phyloP scores from a whole-genome alignment of 2,329 filamentous ascomycete species.

The Sphaerulina vaccinii region DNA sequence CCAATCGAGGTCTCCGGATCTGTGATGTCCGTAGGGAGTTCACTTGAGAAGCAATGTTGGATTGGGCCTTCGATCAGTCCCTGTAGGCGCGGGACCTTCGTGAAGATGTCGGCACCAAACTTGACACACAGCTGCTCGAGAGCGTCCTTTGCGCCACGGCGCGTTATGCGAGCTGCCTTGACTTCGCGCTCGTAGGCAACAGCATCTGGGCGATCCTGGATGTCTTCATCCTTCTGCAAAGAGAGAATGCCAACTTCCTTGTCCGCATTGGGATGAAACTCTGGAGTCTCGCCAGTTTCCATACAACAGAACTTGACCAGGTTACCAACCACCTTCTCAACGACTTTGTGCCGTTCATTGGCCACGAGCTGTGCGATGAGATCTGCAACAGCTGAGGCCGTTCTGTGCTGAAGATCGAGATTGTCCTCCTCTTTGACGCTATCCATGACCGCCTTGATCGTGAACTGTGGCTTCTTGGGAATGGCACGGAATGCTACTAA shows the following conservation, averaged over 20 bases:
- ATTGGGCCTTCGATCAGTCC: conserved; percentile 80
- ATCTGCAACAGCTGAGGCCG: conserved; percentile 77
- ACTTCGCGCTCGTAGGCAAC: conserved; percentile 87
- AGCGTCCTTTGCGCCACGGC: conserved; percentile 90
- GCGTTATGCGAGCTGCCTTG: conserved; percentile 82
- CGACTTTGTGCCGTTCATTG: conserved; percentile 75
- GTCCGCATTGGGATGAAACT: conserved; percentile 79
- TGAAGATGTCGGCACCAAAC: conserved; percentile 75
- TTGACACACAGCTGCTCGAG: conserved; percentile 79
- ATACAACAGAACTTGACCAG: conserved; percentile 97
- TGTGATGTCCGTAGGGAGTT: conserved; percentile 68
- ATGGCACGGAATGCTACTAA: conserved; percentile 82
- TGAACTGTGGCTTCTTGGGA: conserved; percentile 86
- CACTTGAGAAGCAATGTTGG: conserved; percentile 66
- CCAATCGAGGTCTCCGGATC: conserved; percentile 74
- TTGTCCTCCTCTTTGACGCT: conserved; percentile 96
- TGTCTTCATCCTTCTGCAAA: conserved; percentile 94
- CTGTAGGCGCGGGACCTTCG: conserved; percentile 79
- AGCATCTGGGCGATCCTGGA: conserved; percentile 87
- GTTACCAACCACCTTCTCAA: conserved; percentile 94
- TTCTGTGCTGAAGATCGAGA: conserved; percentile 79
- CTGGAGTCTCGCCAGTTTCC: conserved; percentile 94
- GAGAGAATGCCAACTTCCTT: conserved; percentile 83
- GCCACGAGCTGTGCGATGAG: conserved; percentile 85
- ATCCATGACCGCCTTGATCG: conserved; percentile 98